phyloP scores from a whole-genome alignment of 2,329 filamentous ascomycete genomes.

The Plenodomus biglobosus region DNA sequence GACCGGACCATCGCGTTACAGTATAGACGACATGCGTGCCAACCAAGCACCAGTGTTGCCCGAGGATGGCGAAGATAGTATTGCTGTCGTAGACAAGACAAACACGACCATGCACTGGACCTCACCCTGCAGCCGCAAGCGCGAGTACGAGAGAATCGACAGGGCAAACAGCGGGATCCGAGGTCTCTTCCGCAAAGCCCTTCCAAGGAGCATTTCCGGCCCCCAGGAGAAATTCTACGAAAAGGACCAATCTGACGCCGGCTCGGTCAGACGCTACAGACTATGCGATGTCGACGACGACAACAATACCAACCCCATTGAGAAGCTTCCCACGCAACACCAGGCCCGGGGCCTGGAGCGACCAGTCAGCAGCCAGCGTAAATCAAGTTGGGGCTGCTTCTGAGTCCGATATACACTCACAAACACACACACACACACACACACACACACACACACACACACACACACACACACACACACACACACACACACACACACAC shows the following conservation, averaged over 20 bases:
- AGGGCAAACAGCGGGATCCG: slow-evolving; percentile 42
- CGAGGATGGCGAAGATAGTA: slow-evolving; percentile 22
- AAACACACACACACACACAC: slow-evolving; percentile 35
- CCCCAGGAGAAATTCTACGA: slow-evolving; percentile 42
- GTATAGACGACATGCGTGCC: slow-evolving; percentile 17
- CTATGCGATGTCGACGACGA: slow-evolving; percentile 31
- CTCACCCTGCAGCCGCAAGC: slow-evolving; percentile 37
- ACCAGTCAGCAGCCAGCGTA: background rate
- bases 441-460: background rate
- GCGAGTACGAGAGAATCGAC: slow-evolving; percentile 44
- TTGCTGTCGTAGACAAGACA: slow-evolving; percentile 9
- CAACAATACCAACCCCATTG: slow-evolving; percentile 3
- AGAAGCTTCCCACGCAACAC: slow-evolving; percentile 22
- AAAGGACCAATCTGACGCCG: slow-evolving; percentile 38
- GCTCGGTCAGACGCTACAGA: slow-evolving; percentile 43
- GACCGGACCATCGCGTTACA: slow-evolving; percentile 17
- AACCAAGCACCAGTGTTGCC: slow-evolving; percentile 11
- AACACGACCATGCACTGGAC: slow-evolving; percentile 44
- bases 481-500: too few relatives aligned
- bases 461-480: too few relatives aligned
- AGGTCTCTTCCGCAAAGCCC: slow-evolving; percentile 34
- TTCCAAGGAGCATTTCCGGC: slow-evolving; percentile 39
- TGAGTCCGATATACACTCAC: background rate
- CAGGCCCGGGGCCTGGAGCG: slow-evolving; percentile 2
- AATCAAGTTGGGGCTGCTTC: background rate